Conservation (phyloP, 2,329 filamentous ascomycete genomes). For the Stachybotrys chlorohalonatus region DNA sequence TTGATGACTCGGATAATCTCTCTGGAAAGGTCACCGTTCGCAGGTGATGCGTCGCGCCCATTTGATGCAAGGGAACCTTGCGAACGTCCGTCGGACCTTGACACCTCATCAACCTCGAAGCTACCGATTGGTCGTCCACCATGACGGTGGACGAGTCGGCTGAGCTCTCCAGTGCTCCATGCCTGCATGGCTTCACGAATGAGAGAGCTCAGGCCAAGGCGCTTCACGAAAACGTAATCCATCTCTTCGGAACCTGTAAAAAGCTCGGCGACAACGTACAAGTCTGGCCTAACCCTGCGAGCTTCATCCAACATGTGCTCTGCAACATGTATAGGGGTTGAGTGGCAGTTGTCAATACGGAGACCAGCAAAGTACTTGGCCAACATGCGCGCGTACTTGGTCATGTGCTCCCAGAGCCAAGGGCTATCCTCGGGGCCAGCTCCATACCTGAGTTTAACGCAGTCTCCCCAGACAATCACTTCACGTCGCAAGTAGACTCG, state of each 20-base stretch:
- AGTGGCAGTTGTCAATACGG: conserved; percentile 97
- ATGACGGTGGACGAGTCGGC: conserved; percentile 84
- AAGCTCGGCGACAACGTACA: conserved; percentile 89
- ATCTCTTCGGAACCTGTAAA: conserved; percentile 94
- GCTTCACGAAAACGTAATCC: conserved; percentile 92
- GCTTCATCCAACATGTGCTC: conserved; percentile 93
- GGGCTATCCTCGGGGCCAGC: conserved; percentile 73
- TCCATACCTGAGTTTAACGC: conserved; percentile 93
- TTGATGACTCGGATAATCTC: conserved; percentile 75
- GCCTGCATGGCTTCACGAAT: conserved; percentile 98
- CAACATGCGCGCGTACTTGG: conserved; percentile 80
- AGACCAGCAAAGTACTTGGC: conserved; percentile 94
- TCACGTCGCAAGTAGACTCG: conserved; percentile 91
- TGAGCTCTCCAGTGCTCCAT: conserved; percentile 90
- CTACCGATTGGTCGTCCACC: conserved; percentile 92
- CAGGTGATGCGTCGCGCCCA: conserved; percentile 12
- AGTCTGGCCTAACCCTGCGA: conserved; percentile 74
- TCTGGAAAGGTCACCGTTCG: conserved; percentile 28
- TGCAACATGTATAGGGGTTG: conserved; percentile 86
- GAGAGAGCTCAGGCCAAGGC: conserved; percentile 80
- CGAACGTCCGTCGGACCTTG: conserved; percentile 43
- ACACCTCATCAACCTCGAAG: conserved; percentile 86
- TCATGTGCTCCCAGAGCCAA: conserved; percentile 94
- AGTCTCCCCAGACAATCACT: conserved; percentile 97
- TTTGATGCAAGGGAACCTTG: conserved; percentile 19